Evolutionary conservation across 2,329 filamentous ascomycete genomes (phyloP), one percentile per base, ranked within the genome.

Genomic region (Ustulina deusta): DNA sequence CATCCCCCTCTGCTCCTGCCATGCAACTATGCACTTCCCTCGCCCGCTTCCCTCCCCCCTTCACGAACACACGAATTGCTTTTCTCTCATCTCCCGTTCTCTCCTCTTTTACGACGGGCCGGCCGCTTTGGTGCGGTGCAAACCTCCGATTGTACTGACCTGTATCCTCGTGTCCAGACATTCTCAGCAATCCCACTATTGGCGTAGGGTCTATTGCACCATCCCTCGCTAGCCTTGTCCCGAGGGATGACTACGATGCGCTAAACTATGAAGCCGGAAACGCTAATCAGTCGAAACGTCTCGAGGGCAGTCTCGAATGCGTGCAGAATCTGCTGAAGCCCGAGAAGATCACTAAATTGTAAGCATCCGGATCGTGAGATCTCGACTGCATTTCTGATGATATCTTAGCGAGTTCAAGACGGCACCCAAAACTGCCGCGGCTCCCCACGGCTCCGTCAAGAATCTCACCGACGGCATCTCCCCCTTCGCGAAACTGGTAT

Each of bases 321-420:
- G 84, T 97, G 34, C 87, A 93, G 65, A 89, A 90, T 70, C 86
- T 97, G 46, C 80, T 97, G 63, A 89, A 90, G 75, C 86, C 89
- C 1, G 87, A 90, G n/a, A 89, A 90, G 68, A 83, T 92, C 70
- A 90, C 91, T 10, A 82, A 91, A 74, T 93, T 88, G 91, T 92
- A 81, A 77, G 84, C 75, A 59, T 42, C 17, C 44, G 49, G 51
- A 6, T 55, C 22, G 17, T 29, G 4, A n/a, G 2, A 32, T 34
- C 49, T n/a, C 15, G 7, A 2, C 15, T 1, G n/a, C 29, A 42
- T 42, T 48, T 69, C 63, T 69, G 27, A 69, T 40, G 15, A 6
- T 62, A 48, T 71, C 58, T 60, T 69, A 90, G 88, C 79, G 85
- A 88, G 73, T 90, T 90, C 78, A 88, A 86, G 73, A 81, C 82